These are phyloP conservation scores for Elsinoe fawcettii DNA, from an alignment of 2,329 filamentous ascomycete genomes.

Conservation along the genomic window DNA sequence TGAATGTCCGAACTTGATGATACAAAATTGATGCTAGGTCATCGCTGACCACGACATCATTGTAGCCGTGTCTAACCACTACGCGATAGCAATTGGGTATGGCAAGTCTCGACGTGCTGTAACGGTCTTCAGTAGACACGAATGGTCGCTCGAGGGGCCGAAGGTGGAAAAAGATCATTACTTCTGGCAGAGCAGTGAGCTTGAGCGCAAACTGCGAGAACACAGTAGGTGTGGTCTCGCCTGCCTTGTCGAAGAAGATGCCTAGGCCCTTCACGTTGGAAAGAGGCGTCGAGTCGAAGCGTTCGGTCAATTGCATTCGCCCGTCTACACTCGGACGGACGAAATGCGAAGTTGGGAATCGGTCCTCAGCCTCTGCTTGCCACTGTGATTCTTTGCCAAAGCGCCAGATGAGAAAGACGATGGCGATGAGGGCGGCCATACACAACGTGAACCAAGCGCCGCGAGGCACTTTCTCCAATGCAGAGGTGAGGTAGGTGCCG, in stretches of 20 bases:
- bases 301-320: conserved; percentile 31
- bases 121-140: conserved; percentile 20
- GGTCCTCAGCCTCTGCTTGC: conserved; percentile 58
- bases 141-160: conserved; percentile 21
- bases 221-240: conserved; percentile 44
- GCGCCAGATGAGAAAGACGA: conserved; percentile 65
- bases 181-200: conserved; percentile 22
- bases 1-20: conserved; percentile 20
- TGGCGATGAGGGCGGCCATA: conserved; percentile 54
- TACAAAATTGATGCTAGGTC: conserved; percentile 22
- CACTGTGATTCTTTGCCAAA: conserved; percentile 74
- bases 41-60: conserved; percentile 22
- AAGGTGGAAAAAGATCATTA: conserved; percentile 23
- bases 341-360: conserved; percentile 44
- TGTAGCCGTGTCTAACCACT: conserved; percentile 23
- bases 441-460: conserved; percentile 73
- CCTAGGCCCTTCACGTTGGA: conserved; percentile 48
- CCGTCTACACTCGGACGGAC: conserved; percentile 22
- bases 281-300: conserved; percentile 35
- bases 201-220: conserved; percentile 23
- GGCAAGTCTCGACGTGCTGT: conserved; percentile 20
- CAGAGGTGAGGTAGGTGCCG: conserved; percentile 60
- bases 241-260: conserved; percentile 73
- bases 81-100: conserved; percentile 22
- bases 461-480: conserved; percentile 63